These are phyloP conservation scores for Filosporella fistucella DNA, from an alignment of 495 filamentous ascomycete species.

Conservation along the genomic window DNA sequence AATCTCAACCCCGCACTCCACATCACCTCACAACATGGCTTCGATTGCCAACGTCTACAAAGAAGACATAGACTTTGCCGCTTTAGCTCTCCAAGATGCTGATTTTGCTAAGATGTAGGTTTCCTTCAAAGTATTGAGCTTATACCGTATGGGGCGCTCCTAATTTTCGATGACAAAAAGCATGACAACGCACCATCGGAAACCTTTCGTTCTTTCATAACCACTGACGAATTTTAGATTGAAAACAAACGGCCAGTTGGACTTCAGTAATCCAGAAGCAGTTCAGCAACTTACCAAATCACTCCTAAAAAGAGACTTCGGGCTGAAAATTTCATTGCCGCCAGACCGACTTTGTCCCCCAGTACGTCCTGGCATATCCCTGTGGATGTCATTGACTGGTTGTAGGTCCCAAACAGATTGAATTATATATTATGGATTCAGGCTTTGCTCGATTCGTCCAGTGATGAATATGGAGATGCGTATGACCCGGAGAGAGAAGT, in stretches of 20 bases:
- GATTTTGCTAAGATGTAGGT: conserved; percentile 49
- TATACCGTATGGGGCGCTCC: too few relatives aligned
- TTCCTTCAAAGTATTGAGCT: too few relatives aligned
- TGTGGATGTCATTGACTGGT: neutral
- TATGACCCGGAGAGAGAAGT: conserved; percentile 55
- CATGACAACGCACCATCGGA: neutral
- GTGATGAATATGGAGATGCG: conserved; percentile 41
- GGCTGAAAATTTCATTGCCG: conserved; percentile 63
- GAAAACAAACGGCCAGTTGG: conserved; percentile 59
- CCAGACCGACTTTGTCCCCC: conserved; percentile 86
- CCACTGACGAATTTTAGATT: conserved; percentile 30
- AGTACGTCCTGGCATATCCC: conserved; percentile 38
- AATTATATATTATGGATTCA: conserved; percentile 94
- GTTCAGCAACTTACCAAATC: conserved; percentile 80
- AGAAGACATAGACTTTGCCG: conserved; percentile 57
- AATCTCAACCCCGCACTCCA: too few relatives aligned
- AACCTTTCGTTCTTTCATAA: too few relatives aligned
- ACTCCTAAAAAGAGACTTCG: conserved; percentile 72
- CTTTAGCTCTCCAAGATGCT: conserved; percentile 49
- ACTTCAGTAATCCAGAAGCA: conserved; percentile 77
- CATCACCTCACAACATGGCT: too few relatives aligned
- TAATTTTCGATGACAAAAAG: neutral
- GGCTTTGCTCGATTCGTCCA: conserved; percentile 73
- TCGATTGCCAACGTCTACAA: conserved; percentile 43
- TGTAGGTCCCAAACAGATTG: conserved; percentile 69